Base-by-base conservation (phyloP, 2,329 filamentous ascomycete genomes). In the Aspergillus uvarum region DNA sequence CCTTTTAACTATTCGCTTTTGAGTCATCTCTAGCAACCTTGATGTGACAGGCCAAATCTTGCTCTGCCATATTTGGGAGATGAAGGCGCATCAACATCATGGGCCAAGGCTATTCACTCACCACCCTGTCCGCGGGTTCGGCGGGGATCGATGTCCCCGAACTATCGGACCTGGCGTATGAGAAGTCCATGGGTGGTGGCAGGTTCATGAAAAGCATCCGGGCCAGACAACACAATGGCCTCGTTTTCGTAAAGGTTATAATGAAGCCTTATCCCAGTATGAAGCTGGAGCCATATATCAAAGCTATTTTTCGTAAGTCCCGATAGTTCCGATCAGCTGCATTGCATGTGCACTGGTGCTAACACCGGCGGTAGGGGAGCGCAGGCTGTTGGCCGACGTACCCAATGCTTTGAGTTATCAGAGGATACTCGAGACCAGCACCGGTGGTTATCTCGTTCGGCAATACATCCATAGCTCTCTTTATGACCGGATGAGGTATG, bases 181-280 rank as follows among this genome's bases (percentile, higher is more conserved):
- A 99, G 78, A 92, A 90, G 77, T 92, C 92, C 38, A 86, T 99
- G 71, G 94, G 94, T 51, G 92, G 90, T 66, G 92, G 92, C 24
- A 88, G 95, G 42, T 97, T 99, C 71, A 95, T 99, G 89, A 97
- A 98, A 78, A 95, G 91, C 65, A 93, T 98, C 65, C 87, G 94
- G 65, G 95, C 94, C 24, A 86, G 92, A 53, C 91, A 96, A 74
- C 89, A 90, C 70, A 90, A 96, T 81, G 94, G 95, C 58, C 83
- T 97, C 47, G 93, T 96, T 19, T 88, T 98, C 58, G 92, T 96
- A 72, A 98, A 98, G 79, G 89, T 96, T 31, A 89, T 96, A 59
- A 91, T 96, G 76, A 99, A 99, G 77, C 92, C 93, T 3, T 96
- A 92, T 73, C 84, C 89, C 26, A 87, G 88, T 64, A 89, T 96